phyloP scores from a whole-genome alignment of 345 rosid genomes.

The Eucalyptus marginata region DNA sequence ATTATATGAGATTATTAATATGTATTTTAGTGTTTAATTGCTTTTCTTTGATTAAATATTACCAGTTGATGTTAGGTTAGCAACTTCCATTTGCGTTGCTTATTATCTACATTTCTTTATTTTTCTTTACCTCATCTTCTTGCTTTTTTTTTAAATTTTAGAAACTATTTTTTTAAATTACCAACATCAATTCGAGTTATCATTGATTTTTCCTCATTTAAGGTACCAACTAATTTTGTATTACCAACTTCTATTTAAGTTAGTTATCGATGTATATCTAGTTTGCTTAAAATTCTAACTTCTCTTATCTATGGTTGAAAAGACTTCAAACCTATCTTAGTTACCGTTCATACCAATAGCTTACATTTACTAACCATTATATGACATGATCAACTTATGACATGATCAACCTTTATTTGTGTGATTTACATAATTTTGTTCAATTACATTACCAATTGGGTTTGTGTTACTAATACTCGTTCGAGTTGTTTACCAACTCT shows the following conservation, averaged over 20 bases:
- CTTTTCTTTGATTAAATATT: not conserved
- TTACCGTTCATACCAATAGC: not conserved
- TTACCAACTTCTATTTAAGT: not conserved
- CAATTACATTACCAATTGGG: not conserved
- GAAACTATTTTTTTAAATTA: not conserved
- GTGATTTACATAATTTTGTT: not conserved
- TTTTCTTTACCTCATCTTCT: not conserved
- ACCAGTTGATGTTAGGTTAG: not conserved
- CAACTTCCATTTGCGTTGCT: not conserved
- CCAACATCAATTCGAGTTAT: not conserved
- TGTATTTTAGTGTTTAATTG: not conserved
- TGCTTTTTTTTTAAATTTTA: not conserved
- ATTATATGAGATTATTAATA: not conserved
- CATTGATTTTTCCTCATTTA: not conserved
- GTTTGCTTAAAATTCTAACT: not conserved
- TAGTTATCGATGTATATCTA: not conserved
- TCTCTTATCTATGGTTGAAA: not conserved
- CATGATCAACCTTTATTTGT: not conserved
- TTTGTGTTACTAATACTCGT: not conserved
- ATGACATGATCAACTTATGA: not conserved
- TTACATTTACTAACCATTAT: not conserved
- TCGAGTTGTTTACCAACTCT: not conserved
- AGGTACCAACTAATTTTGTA: not conserved
- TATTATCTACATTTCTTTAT: not conserved
- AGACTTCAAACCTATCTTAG: not conserved